Evolutionary conservation across 148 eudicot genomes (phyloP), one percentile per base, ranked within the genome.

Genomic region (Tetragonia tetragonoides): DNA sequence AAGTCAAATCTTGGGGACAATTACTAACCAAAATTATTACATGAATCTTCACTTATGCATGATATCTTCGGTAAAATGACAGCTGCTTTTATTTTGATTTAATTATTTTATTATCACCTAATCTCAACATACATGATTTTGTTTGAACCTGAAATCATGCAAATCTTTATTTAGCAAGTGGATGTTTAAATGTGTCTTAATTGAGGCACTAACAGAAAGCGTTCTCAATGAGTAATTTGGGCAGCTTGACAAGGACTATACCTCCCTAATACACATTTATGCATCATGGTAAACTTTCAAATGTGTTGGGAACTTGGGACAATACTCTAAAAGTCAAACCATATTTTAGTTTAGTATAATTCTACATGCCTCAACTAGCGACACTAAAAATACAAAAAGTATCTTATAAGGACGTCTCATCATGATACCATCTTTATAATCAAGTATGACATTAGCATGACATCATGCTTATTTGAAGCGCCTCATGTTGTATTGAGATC

Each of bases 51-150:
- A 79, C 75, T 68, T 73, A 37, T 59, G 46, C 74, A 77, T 73
- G 75, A 78, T 62, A 82, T 82, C 66, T 73, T 51, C 28, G 66
- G 18, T 67, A 78, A 78, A 73, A 61, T 28, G 84, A 82, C 84
- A 73, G 59, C 61, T 73, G 7, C 34, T n/a, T 28, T 72, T 28
- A 14, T 66, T 76, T 60, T 34, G 23, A 65, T 40, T 47, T 64
- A 65, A 46, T 9, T 37, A 8, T 18, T 64, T 44, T 62, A 38
- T 20, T 5, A 37, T 53, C 60, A 65, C 28, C 76, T 81, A 76
- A 71, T 53, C 73, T 42, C 61, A 65, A 49, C 44, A 64, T 51
- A 15, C n/a, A 69, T 72, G 61, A 76, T 76, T 28, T 28, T 42
- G 11, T 46, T 54, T 72, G 21, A 71, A 72, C 76, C 64, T 40